Evolutionary conservation across 768 basidiomycete genomes (phyloP), one percentile per base, ranked within the genome.

Genomic region (Leccinum pellstonianum): DNA sequence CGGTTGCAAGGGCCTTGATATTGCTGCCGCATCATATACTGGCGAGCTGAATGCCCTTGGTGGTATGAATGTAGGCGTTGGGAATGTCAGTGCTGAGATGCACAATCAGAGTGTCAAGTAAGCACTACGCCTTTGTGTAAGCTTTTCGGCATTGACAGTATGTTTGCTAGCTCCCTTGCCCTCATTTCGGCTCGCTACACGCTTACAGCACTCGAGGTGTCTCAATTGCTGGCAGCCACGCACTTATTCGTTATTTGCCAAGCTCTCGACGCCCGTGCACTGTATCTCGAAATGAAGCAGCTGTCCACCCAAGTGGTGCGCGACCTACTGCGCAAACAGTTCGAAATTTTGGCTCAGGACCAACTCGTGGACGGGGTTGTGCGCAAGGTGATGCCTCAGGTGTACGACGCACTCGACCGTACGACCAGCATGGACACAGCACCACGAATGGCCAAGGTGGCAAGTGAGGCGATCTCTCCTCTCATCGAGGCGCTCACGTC

Each of bases 61-160:
- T 5, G 72, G 71, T 14, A 90, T 84, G 76, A 91, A 93, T 0
- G 91, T 94, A 11, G 88, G 88, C 3, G 91, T 90, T 0, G 87
- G 90, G 64, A 85, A 92, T 52, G 91, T 94, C 67, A 88, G 87
- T 2, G 92, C 92, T 1, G 92, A 95, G 75, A 91, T 93, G 89
- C 90, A 93, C 69, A 95, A 95, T 65, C 93, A 95, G 73, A 89
- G 93, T 48, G 83, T 95, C 73, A 95, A 95, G 90, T 91, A 63
- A 61, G 88, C 77, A 0, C 9, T 15, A 21, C 19, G 27, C 43
- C 50, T 38, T 41, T 25, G 11, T 25, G 14, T n/a, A 15, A 7
- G 15, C 7, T 31, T 57, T 2, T 12, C 3, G n/a, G 3, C 29
- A 10, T 25, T 58, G 38, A 62, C 35, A 19, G 31, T 41, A 1